Conservation (phyloP, 495 filamentous ascomycete genomes). For the Penicillium longicatenatum region DNA sequence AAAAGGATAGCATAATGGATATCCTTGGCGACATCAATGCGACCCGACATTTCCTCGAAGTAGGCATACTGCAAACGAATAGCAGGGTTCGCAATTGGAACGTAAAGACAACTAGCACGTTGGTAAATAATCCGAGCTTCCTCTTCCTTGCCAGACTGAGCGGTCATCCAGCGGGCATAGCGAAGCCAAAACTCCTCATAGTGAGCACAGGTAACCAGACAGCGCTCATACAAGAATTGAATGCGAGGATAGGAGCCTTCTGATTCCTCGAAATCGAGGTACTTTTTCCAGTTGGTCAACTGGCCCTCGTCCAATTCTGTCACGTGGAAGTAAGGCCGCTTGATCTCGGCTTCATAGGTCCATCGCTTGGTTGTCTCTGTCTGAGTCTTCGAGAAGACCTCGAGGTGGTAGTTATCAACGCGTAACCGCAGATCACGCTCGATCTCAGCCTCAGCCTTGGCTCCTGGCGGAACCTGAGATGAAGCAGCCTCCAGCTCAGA, state of each 20-base stretch:
- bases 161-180: slow-evolving; percentile 96
- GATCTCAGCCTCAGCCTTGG: slow-evolving; percentile 70
- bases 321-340: slow-evolving; percentile 96
- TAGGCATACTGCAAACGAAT: slow-evolving; percentile 89
- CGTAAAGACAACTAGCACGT: slow-evolving; percentile 79
- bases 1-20: slow-evolving; percentile 82
- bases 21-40: slow-evolving; percentile 75
- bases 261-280: slow-evolving; percentile 92
- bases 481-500: slow-evolving; percentile 65
- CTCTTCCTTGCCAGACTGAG: slow-evolving; percentile 78
- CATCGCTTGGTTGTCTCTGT: slow-evolving; percentile 90
- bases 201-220: slow-evolving; percentile 86
- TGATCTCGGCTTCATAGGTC: slow-evolving; percentile 94
- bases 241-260: slow-evolving; percentile 77
- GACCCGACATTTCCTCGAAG: slow-evolving; percentile 84
- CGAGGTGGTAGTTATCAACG: slow-evolving; percentile 77
- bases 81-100: slow-evolving; percentile 77
- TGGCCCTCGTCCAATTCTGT: slow-evolving; percentile 87
- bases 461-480: slow-evolving; percentile 43
- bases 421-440: slow-evolving; percentile 80
- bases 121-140: slow-evolving; percentile 94
- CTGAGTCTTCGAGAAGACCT: slow-evolving; percentile 80
- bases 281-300: slow-evolving; percentile 92
- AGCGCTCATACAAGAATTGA: slow-evolving; percentile 89
- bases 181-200: slow-evolving; percentile 98